phyloP scores from a whole-genome alignment of 768 basidiomycete species.

The Pilatotrama ljubarskyi region DNA sequence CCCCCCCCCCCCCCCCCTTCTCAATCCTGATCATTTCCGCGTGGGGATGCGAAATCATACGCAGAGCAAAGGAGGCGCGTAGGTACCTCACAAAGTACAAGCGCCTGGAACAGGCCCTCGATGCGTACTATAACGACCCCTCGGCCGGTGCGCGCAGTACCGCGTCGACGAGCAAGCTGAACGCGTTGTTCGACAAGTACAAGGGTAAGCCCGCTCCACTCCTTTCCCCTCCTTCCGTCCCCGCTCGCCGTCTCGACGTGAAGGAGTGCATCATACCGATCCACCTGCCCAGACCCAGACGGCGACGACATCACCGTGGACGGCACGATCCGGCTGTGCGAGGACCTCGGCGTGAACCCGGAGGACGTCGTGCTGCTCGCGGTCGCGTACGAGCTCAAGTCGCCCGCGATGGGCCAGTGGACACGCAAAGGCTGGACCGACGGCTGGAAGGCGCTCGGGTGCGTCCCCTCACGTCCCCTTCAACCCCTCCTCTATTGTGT shows the following conservation, averaged over 20 bases:
- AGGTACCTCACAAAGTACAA: slow-evolving; percentile 71
- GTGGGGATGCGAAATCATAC: background rate
- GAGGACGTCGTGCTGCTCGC: slow-evolving; percentile 84
- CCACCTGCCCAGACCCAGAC: slow-evolving; percentile 46
- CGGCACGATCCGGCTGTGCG: slow-evolving; percentile 77
- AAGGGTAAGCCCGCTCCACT: slow-evolving; percentile 35
- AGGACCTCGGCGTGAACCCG: slow-evolving; percentile 67
- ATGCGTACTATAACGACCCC: slow-evolving; percentile 69
- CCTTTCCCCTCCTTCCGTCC: background rate
- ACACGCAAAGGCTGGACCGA: slow-evolving; percentile 70
- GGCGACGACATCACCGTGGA: slow-evolving; percentile 69
- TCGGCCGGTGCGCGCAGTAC: slow-evolving; percentile 14
- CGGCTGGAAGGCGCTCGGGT: slow-evolving; percentile 79
- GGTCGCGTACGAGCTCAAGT: slow-evolving; percentile 79
- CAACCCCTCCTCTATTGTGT: background rate
- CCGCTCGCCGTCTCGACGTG: background rate
- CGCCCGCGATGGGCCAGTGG: slow-evolving; percentile 74
- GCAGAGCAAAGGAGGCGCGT: slow-evolving; percentile 54
- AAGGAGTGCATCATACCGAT: background rate
- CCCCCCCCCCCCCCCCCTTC: background rate
- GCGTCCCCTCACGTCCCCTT: slow-evolving; percentile 28
- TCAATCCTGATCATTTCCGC: background rate
- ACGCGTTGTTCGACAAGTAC: slow-evolving; percentile 44
- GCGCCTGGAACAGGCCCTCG: slow-evolving; percentile 69
- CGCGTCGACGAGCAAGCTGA: slow-evolving; percentile 37